phyloP scores from a whole-genome alignment of 1,284 basidiomycete species.

The Phaffia rhodozyma region DNA sequence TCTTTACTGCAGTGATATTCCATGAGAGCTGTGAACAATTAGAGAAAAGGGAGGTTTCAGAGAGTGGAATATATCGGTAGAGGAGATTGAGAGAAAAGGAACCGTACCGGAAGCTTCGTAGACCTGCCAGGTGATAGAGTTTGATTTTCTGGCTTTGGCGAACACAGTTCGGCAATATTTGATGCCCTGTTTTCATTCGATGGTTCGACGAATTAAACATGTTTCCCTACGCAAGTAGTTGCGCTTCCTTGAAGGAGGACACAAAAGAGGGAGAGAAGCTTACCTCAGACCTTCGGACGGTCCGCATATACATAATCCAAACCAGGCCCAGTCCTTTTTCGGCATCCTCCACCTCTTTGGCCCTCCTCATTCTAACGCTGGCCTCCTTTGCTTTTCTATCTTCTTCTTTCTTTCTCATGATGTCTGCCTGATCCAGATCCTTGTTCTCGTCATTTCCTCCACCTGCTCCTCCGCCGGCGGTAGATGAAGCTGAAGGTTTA shows the following conservation, averaged over 20 bases:
- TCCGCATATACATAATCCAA: slow-evolving; percentile 84
- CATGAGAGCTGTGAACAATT: slow-evolving; percentile 56
- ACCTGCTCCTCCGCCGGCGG: background rate
- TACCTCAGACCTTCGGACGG: slow-evolving; percentile 65
- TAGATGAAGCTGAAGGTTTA: slow-evolving; percentile 17
- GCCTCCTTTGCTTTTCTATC: slow-evolving; percentile 49
- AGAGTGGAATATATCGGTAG: background rate
- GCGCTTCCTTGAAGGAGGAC: no score
- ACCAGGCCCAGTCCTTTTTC: slow-evolving; percentile 41
- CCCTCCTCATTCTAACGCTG: slow-evolving; percentile 34
- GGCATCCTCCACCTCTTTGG: slow-evolving; percentile 39
- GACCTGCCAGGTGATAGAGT: slow-evolving; percentile 79
- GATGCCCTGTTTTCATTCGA: slow-evolving; percentile 41
- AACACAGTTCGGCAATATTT: slow-evolving; percentile 71
- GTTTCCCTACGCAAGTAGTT: background rate
- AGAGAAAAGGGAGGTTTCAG: background rate
- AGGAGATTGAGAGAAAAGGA: background rate
- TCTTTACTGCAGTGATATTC: slow-evolving; percentile 93
- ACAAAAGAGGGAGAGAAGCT: no score
- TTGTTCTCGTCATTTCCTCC: background rate
- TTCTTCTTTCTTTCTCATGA: slow-evolving; percentile 47
- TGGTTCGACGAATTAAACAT: background rate
- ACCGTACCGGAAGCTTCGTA: slow-evolving; percentile 77
- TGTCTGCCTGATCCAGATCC: slow-evolving; percentile 24
- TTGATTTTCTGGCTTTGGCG: slow-evolving; percentile 69